These are phyloP conservation scores for Hanseniaspora mollemarum DNA, from an alignment of 805 yeast genomes.

Conservation along the genomic window DNA sequence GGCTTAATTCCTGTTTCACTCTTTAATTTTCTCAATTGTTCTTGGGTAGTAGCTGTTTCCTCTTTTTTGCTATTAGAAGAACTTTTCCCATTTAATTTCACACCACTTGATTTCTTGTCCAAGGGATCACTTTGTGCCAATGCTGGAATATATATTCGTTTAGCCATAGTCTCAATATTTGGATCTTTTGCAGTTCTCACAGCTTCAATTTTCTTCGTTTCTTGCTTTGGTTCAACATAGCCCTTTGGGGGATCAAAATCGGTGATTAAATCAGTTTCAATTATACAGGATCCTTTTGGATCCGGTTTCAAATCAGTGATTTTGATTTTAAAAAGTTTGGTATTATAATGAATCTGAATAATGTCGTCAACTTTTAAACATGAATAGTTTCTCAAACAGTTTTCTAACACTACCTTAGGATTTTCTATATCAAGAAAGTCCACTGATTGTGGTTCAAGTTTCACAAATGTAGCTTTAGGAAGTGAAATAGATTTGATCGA, in stretches of 20 bases:
- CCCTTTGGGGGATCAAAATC: slow-evolving; percentile 99
- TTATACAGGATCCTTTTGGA: slow-evolving; percentile 56
- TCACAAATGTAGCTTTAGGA: slow-evolving; percentile 78
- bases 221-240: slow-evolving; percentile 67
- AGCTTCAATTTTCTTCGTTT: slow-evolving; percentile 26
- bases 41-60: not conserved
- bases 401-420: slow-evolving; percentile 93
- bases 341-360: slow-evolving; percentile 75
- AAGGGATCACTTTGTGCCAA: not conserved
- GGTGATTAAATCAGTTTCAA: slow-evolving; percentile 91
- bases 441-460: slow-evolving; percentile 87
- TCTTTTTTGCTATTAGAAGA: not conserved
- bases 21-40: not conserved
- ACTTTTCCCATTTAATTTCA: slow-evolving; percentile 10
- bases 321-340: slow-evolving; percentile 62
- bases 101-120: not conserved
- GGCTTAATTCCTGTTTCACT: slow-evolving; percentile 49
- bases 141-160: slow-evolving; percentile 23
- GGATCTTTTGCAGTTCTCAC: slow-evolving; percentile 28
- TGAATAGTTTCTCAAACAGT: slow-evolving; percentile 78
- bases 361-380: slow-evolving; percentile 76
- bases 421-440: slow-evolving; percentile 88
- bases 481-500: slow-evolving; percentile 66
- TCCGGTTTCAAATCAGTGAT: slow-evolving; percentile 83
- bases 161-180: slow-evolving; percentile 66